These are phyloP conservation scores for Mimosa bimucronata DNA, from an alignment of 306 rosid species.

Conservation along the genomic window DNA sequence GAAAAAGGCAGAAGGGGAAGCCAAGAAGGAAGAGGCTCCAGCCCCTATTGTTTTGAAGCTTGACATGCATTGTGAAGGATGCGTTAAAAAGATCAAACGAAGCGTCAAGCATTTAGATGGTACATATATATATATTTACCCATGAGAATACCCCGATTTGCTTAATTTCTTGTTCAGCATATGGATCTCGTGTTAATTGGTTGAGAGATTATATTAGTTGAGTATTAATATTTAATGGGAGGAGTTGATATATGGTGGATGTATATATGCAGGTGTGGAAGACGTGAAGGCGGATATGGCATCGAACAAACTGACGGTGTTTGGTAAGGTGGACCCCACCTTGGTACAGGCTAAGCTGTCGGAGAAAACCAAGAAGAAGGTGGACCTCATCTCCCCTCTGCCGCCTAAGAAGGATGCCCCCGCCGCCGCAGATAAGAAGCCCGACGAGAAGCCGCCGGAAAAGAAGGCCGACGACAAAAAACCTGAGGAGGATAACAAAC, in stretches of 20 bases:
- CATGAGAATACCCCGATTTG: neutral
- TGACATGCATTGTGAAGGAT: conserved; percentile 89
- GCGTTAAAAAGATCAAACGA: conserved; percentile 72
- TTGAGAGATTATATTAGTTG: no score
- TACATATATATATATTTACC: conserved; percentile 34
- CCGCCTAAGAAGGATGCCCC: conserved; percentile 62
- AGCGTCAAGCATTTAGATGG: conserved; percentile 60
- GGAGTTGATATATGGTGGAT: neutral
- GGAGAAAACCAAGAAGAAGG: conserved; percentile 68
- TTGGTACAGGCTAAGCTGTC: conserved; percentile 56
- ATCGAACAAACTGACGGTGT: conserved; percentile 66
- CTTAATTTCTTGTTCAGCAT: neutral
- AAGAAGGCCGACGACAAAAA: conserved; percentile 57
- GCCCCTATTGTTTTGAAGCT: conserved; percentile 61
- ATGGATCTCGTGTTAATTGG: neutral
- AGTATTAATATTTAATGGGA: neutral
- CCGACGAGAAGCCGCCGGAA: conserved; percentile 34
- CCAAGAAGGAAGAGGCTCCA: conserved; percentile 51
- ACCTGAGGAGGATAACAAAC: conserved; percentile 58
- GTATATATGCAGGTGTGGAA: conserved; percentile 78
- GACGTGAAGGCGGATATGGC: conserved; percentile 60
- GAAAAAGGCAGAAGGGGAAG: conserved; percentile 61
- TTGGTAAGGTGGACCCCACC: conserved; percentile 65
- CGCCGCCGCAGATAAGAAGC: conserved; percentile 53
- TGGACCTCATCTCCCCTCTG: conserved; percentile 69